phyloP scores from a whole-genome alignment of 2,329 filamentous ascomycete species.

The Pseudophaeomoniella oleicola region DNA sequence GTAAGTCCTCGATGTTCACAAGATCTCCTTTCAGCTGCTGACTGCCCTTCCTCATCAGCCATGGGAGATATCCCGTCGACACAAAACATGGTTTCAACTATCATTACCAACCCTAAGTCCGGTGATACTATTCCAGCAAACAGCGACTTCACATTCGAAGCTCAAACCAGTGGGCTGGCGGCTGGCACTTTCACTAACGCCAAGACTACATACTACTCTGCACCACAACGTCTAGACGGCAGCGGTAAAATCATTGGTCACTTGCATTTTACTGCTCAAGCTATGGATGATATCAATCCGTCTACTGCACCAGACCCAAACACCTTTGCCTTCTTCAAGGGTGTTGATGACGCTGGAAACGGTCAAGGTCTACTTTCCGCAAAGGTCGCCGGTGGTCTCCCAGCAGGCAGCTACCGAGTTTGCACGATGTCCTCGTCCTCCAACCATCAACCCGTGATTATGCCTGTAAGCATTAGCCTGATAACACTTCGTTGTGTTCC shows the following conservation, averaged over 20 bases:
- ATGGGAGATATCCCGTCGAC: constrained; percentile 41
- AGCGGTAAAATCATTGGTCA: constrained; percentile 24
- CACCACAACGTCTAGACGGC: constrained; percentile 34
- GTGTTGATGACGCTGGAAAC: constrained; percentile 44
- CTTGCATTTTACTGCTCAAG: constrained; percentile 34
- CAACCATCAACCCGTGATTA: constrained; percentile 48
- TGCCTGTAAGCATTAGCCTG: constrained; percentile 35
- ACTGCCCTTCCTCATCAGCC: constrained; percentile 34
- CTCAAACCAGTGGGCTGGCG: constrained; percentile 34
- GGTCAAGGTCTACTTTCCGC: constrained; percentile 39
- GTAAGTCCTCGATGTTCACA: constrained; percentile 45
- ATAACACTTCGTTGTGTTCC: no score
- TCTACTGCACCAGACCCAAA: constrained; percentile 22
- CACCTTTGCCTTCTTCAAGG: constrained; percentile 43
- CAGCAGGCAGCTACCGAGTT: constrained; percentile 48
- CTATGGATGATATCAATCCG: constrained; percentile 24
- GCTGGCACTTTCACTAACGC: constrained; percentile 42
- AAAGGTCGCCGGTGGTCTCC: constrained; percentile 42
- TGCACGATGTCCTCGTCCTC: constrained; percentile 49
- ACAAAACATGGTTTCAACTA: constrained; percentile 39
- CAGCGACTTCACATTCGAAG: constrained; percentile 30
- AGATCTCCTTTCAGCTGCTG: constrained; percentile 39
- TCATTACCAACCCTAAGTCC: constrained; percentile 33
- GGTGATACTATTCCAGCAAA: constrained; percentile 24
- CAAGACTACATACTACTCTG: constrained; percentile 37